phyloP scores from a whole-genome alignment of 495 filamentous ascomycete species.

The Aspergillus ostianus region DNA sequence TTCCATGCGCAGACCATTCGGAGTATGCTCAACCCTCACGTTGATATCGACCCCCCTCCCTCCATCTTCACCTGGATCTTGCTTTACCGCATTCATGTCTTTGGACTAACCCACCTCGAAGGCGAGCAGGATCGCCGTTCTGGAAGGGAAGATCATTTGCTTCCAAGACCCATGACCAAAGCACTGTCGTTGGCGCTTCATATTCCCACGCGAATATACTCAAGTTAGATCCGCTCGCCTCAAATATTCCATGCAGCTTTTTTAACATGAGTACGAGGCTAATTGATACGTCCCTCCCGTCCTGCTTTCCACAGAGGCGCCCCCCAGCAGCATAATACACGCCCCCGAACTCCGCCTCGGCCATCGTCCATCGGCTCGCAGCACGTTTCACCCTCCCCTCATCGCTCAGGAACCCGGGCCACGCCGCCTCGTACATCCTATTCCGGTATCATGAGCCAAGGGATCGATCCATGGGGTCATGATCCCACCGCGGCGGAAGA shows the following conservation, averaged over 20 bases:
- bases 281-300: neutral
- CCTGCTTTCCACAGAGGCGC: constrained; percentile 43
- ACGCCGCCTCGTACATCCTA: constrained; percentile 70
- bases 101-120: constrained; percentile 31
- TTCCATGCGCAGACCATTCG: constrained; percentile 39
- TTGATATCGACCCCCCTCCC: neutral
- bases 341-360: constrained; percentile 62
- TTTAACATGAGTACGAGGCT: constrained; percentile 65
- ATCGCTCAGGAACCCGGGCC: constrained; percentile 49
- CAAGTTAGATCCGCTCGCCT: neutral
- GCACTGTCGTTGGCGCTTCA: constrained; percentile 86
- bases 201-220: constrained; percentile 87
- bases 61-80: neutral
- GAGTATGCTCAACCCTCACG: constrained; percentile 43
- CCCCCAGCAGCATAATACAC: constrained; percentile 49
- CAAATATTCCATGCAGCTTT: constrained; percentile 27
- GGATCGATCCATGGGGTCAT: constrained; percentile 73
- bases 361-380: constrained; percentile 36
- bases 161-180: constrained; percentile 59
- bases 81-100: neutral
- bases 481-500: constrained; percentile 41
- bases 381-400: constrained; percentile 52
- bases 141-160: constrained; percentile 65
- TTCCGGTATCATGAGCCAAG: constrained; percentile 70
- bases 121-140: constrained; percentile 81